These are phyloP conservation scores for Intubia oerlemansii DNA, from an alignment of 2,329 filamentous ascomycete species.

Conservation along the genomic window DNA sequence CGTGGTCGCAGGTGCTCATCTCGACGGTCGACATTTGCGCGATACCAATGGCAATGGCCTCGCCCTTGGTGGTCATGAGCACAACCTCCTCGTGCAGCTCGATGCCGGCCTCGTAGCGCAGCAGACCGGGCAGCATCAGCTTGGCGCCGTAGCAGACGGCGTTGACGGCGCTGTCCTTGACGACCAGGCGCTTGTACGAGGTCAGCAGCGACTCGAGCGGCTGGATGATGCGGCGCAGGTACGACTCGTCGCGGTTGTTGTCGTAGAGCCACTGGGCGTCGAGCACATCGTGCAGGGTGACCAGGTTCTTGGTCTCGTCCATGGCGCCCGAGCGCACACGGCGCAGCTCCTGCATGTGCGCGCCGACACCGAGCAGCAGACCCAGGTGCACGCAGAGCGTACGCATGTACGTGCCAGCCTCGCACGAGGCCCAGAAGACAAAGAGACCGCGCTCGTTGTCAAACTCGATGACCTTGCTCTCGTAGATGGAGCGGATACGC, in stretches of 20 bases:
- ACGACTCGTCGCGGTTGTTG: constrained; percentile 86
- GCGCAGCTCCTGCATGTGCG: constrained; percentile 95
- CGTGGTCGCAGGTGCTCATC: constrained; percentile 91
- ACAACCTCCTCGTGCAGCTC: constrained; percentile 94
- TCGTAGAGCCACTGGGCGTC: constrained; percentile 94
- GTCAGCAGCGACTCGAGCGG: constrained; percentile 84
- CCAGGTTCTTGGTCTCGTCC: constrained; percentile 74
- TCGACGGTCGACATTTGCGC: constrained; percentile 97
- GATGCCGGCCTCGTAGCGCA: constrained; percentile 40
- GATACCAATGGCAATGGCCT: constrained; percentile 90
- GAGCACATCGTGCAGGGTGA: constrained; percentile 85
- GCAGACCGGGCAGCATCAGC: constrained; percentile 90
- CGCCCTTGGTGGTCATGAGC: constrained; percentile 96
- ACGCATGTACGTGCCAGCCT: constrained; percentile 96
- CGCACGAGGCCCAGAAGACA: constrained; percentile 98
- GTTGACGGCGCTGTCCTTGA: constrained; percentile 93
- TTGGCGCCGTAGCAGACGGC: constrained; percentile 97
- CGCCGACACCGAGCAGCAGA: constrained; percentile 21
- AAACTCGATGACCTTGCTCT: constrained; percentile 92
- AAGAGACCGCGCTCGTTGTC: constrained; percentile 95
- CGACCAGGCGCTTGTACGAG: constrained; percentile 88
- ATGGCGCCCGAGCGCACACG: constrained; percentile 88
- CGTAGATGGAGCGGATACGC: constrained; percentile 79
- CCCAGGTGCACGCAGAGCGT: constrained; percentile 92
- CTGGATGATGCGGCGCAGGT: constrained; percentile 75